Evolutionary conservation across 2,329 filamentous ascomycete genomes (phyloP).

Genomic region (Epichloe amarillans): DNA sequence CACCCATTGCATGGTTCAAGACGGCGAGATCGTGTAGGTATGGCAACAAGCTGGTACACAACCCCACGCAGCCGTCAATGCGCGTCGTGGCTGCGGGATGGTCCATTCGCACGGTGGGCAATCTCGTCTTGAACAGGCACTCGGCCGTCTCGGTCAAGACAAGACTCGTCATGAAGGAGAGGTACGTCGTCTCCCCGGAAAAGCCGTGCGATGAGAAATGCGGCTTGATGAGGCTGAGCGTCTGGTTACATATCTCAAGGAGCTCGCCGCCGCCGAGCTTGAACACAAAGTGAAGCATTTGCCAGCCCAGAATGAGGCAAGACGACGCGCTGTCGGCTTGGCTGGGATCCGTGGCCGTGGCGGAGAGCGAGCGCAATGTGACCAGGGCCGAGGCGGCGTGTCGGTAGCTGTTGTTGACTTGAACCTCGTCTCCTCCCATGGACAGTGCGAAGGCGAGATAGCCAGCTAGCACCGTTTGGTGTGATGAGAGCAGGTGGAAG

Average conservation of each 20-base stretch:
- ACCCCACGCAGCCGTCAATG: slow-evolving; percentile 15
- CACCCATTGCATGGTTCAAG: slow-evolving; percentile 10
- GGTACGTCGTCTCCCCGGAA: not conserved
- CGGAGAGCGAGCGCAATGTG: slow-evolving; percentile 7
- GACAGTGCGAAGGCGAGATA: slow-evolving; percentile 10
- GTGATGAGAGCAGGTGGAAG: slow-evolving; percentile 6
- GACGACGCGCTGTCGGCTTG: slow-evolving; percentile 5
- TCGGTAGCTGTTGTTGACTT: slow-evolving; percentile 5
- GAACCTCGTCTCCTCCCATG: slow-evolving; percentile 1
- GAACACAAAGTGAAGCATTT: slow-evolving; percentile 11
- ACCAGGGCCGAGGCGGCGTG: slow-evolving; percentile 10
- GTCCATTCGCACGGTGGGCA: slow-evolving; percentile 12
- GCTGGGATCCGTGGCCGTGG: not conserved
- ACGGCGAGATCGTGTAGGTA: slow-evolving; percentile 13
- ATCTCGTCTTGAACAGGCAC: slow-evolving; percentile 11
- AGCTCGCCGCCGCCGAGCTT: slow-evolving; percentile 7
- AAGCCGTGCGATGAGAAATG: slow-evolving; percentile 3
- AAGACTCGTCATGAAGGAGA: slow-evolving; percentile 10
- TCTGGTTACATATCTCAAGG: slow-evolving; percentile 8
- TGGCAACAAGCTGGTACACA: slow-evolving; percentile 13
- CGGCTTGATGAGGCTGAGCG: slow-evolving; percentile 11
- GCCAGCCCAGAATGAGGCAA: slow-evolving; percentile 10
- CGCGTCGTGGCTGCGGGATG: slow-evolving; percentile 3
- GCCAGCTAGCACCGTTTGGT: slow-evolving; percentile 6
- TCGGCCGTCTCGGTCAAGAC: slow-evolving; percentile 13